Conservation (phyloP, 2,329 filamentous ascomycete genomes). For the Neurospora crassa region DNA sequence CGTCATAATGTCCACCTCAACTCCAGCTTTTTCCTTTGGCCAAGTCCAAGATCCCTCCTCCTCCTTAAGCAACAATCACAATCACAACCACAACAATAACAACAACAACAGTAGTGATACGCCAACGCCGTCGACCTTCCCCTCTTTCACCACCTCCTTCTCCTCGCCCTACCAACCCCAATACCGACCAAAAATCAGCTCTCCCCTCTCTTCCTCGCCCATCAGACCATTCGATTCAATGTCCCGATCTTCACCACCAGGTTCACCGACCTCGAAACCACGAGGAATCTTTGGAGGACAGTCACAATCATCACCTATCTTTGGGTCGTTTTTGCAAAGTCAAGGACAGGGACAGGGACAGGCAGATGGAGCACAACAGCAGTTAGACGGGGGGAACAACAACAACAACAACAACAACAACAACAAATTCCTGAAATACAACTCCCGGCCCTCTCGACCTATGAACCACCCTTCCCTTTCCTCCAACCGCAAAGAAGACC, state of each 20-base stretch:
- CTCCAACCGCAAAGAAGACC: conserved; percentile 36
- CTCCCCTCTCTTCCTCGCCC: conserved; percentile 51
- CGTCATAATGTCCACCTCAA: conserved; percentile 28
- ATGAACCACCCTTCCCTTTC: background rate
- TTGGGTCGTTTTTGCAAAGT: background rate
- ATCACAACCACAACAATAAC: background rate
- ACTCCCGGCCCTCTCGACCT: background rate
- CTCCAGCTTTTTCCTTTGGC: conserved; percentile 25
- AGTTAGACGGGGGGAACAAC: background rate
- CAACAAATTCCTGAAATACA: background rate
- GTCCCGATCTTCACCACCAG: background rate
- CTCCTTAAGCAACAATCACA: background rate
- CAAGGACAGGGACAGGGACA: background rate
- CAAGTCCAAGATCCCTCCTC: conserved; percentile 4
- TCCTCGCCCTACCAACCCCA: conserved; percentile 19
- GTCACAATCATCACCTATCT: conserved; percentile 27
- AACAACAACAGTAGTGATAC: background rate
- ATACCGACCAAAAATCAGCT: conserved; percentile 37
- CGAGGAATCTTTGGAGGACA: background rate
- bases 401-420: background rate
- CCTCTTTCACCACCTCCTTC: conserved; percentile 16
- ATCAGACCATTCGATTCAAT: conserved; percentile 33
- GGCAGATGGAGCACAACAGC: background rate
- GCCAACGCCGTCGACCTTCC: conserved; percentile 17
- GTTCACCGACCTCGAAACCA: background rate